phyloP scores from a whole-genome alignment of 352 stramenopile genomes.

The Plasmopara muralis region DNA sequence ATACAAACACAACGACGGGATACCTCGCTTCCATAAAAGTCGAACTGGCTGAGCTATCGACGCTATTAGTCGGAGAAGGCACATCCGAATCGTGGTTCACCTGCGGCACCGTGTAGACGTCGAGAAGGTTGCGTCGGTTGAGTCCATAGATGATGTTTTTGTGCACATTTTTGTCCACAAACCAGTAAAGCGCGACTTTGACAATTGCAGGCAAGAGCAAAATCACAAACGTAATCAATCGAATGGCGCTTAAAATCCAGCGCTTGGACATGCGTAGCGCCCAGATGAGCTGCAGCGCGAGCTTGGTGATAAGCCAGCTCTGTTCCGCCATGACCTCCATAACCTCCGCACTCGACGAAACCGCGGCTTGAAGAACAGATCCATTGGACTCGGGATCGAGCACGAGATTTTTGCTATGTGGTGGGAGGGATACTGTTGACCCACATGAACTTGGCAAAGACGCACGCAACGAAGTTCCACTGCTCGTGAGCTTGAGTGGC shows the following conservation, averaged over 20 bases:
- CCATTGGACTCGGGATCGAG: constrained; percentile 36
- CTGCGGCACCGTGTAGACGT: constrained; percentile 67
- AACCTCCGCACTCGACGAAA: constrained; percentile 34
- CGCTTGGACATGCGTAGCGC: constrained; percentile 56
- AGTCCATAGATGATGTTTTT: constrained; percentile 79
- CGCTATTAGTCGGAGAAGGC: not conserved
- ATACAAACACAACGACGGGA: constrained; percentile 88
- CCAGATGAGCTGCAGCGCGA: constrained; percentile 61
- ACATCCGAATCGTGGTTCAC: no score
- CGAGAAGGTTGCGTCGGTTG: constrained; percentile 69
- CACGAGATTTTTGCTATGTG: constrained; percentile 45
- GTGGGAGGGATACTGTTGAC: constrained; percentile 15
- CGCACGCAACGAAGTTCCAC: constrained; percentile 14
- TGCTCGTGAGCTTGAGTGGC: constrained; percentile 12
- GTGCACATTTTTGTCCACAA: constrained; percentile 48
- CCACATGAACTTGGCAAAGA: constrained; percentile 21
- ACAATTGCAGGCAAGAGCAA: constrained; percentile 49
- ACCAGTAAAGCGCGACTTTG: constrained; percentile 53
- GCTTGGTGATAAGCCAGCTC: constrained; percentile 69
- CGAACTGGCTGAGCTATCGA: constrained; percentile 12
- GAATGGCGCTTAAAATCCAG: constrained; percentile 64
- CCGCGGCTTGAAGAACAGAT: constrained; percentile 40
- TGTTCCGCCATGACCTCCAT: constrained; percentile 61
- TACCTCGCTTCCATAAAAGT: constrained; percentile 23
- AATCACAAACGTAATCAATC: constrained; percentile 57